Base-by-base conservation (phyloP, 352 stramenopile species). In the Phytophthora lateralis region DNA sequence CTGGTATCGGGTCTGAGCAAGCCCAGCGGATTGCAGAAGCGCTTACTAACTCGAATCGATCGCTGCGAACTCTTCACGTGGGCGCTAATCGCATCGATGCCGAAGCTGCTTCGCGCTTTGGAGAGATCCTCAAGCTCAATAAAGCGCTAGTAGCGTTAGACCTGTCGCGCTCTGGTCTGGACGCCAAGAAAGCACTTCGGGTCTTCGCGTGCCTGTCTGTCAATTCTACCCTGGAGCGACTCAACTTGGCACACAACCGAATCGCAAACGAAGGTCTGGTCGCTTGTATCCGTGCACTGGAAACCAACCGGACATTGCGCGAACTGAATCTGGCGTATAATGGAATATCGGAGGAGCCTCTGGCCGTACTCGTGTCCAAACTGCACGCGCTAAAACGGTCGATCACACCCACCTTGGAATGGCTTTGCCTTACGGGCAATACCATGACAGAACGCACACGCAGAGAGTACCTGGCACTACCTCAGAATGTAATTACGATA, bases 271-370 rank as follows among this genome's bases (percentile, higher is more conserved):
- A 91, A 63, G 85, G 85, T 3, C 73, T 90, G 45, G 75, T 79
- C 55, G 82, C 75, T 9, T 91, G 82, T 17, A 69, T 84, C 30
- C 69, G 65, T 2, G 73, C 80, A n/a, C 57, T 91, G 3, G 77
- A 90, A 34, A 57, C 49, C 6, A 91, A 93, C 55, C 59, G 55
- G 5, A 69, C 66, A 11, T 59, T 96, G 12, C 63, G 66, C 1
- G 79, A 94, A n/a, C 73, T 96, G 17, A 86, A 94, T 51, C 20
- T 96, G n/a, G 67, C 75, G 0, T 65, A 84, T 59, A 94, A 94
- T 46, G 57, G 66, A 14, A 89, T 96, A 59, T 91, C 83, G 0
- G 85, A 96, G 58, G 83, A 92, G 42, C 78, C 80, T 43, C 47
- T 89, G 14, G 76, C 76, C 38, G 39, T 89, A 5, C 45, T 91